Evolutionary conservation across 257 asterid genomes (phyloP), one percentile per base, ranked within the genome.

Genomic region (Solanum arcanum): DNA sequence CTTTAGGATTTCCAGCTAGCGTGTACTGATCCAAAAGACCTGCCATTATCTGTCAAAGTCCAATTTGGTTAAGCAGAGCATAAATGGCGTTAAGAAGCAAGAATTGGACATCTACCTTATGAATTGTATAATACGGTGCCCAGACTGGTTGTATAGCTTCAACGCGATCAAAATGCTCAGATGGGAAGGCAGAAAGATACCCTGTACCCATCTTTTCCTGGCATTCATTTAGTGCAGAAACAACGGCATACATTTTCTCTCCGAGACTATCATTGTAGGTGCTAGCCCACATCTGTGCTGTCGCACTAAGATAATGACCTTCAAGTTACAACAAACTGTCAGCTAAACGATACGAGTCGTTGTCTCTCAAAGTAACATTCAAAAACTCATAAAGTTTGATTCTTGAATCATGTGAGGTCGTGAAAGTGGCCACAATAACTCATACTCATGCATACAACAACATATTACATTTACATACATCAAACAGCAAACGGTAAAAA

Each of bases 71-170:
- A 62, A 86, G 20, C 25, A 3, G 52, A 7, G 69, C 86, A 83
- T 41, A 74, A 41, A 47, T 31, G 46, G 41, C 6, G 3, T 29
- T 69, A 69, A 59, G 44, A 81, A 9, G 20, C 47, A 44, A 60
- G 10, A 74, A 9, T 21, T 31, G 21, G 29, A 6, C 20, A 27
- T 31, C 31, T 49, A 96, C 99, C 97, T 96, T 95, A 86, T 95
- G 99, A 76, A 95, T 95, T 4, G 98, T 94, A 89, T 95, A 96
- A 88, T 96, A 96, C 0, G 98, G 99, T n/a, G 99, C 98, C 99
- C 98, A 96, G 9, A 97, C 98, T 1, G 92, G 89, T 59, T 64
- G 20, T 74, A 95, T 42, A 33, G 94, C 94, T 91, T 96, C 99
- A 84, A 96, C 85, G 3, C 94, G 94, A 86, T 97, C 98, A 42